These are phyloP conservation scores for Delonix regia DNA, from an alignment of 306 rosid species.

Conservation along the genomic window DNA sequence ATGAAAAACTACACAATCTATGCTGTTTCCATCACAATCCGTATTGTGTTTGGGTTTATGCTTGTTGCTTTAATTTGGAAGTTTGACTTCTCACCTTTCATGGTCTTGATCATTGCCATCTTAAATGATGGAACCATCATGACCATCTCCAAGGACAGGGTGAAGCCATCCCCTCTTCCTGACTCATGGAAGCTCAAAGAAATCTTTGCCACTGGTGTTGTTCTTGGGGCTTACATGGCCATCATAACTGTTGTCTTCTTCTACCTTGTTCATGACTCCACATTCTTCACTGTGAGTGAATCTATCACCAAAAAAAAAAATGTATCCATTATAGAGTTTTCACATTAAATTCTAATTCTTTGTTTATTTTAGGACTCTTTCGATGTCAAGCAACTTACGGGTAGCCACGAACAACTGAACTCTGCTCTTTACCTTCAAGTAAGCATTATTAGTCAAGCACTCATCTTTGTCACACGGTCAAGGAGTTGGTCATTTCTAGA, in stretches of 20 bases:
- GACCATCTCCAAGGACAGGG: constrained; percentile 95
- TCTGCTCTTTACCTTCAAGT: constrained; percentile 95
- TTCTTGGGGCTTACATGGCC: constrained; percentile 92
- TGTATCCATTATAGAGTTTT: not conserved
- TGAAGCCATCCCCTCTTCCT: constrained; percentile 92
- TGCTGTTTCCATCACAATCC: constrained; percentile 94
- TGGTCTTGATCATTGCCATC: constrained; percentile 85
- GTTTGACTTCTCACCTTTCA: constrained; percentile 90
- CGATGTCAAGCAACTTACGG: constrained; percentile 51
- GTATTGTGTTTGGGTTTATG: constrained; percentile 89
- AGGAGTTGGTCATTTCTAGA: constrained; percentile 85
- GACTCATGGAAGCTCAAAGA: constrained; percentile 96
- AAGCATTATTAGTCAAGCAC: constrained; percentile 91
- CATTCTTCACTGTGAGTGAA: constrained; percentile 65
- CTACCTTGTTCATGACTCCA: constrained; percentile 59
- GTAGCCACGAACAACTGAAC: constrained; percentile 51
- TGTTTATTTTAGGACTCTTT: constrained; percentile 47
- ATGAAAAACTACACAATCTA: constrained; percentile 96
- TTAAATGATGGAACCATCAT: constrained; percentile 93
- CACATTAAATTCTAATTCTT: not conserved
- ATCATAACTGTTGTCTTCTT: constrained; percentile 80
- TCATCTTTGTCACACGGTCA: constrained; percentile 90
- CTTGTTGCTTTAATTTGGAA: constrained; percentile 83
- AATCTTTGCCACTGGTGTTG: constrained; percentile 79
- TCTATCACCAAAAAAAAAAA: not conserved